A percentile compares a stretch with the other conserved stretches of the same genome.
phyloP scores from a whole-genome alignment of 768 basidiomycete genomes.

The Lepiota subincarnata region DNA sequence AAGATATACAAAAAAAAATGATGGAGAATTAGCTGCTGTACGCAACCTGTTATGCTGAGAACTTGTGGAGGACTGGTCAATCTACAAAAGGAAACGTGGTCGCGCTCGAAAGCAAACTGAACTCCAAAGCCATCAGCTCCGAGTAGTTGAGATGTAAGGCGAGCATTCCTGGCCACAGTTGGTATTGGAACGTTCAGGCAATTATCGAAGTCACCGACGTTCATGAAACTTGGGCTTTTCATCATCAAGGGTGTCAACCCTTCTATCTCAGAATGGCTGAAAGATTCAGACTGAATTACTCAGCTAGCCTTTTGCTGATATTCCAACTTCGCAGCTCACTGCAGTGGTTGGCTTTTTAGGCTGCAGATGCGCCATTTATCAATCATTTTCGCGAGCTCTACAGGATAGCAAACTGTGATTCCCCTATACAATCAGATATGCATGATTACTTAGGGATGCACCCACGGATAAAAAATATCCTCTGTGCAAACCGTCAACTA shows the following conservation, averaged over 20 bases:
- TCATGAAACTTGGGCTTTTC: slow-evolving; percentile 34
- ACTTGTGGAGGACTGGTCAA: slow-evolving; percentile 30
- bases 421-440: slow-evolving; percentile 17
- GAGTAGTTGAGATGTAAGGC: slow-evolving; percentile 12
- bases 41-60: slow-evolving; percentile 30
- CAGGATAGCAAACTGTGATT: slow-evolving; percentile 17
- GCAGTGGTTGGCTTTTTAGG: slow-evolving; percentile 25
- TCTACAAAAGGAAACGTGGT: slow-evolving; percentile 34
- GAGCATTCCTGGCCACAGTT: not conserved
- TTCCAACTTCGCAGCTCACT: slow-evolving; percentile 12
- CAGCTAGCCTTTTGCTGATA: not conserved
- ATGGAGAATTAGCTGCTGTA: not conserved
- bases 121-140: slow-evolving; percentile 30
- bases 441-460: slow-evolving; percentile 14
- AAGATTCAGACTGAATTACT: slow-evolving; percentile 12
- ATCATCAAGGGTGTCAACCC: slow-evolving; percentile 30
- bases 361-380: slow-evolving; percentile 14
- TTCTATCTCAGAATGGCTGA: slow-evolving; percentile 25
- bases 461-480: not conserved
- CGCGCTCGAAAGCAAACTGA: slow-evolving; percentile 45
- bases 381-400: not conserved
- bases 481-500: slow-evolving; percentile 14
- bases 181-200: slow-evolving; percentile 24
- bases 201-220: slow-evolving; percentile 39
- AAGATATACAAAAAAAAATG: not conserved